phyloP scores from a whole-genome alignment of 495 filamentous ascomycete species.

The Podospora bellae-mahoneyi region DNA sequence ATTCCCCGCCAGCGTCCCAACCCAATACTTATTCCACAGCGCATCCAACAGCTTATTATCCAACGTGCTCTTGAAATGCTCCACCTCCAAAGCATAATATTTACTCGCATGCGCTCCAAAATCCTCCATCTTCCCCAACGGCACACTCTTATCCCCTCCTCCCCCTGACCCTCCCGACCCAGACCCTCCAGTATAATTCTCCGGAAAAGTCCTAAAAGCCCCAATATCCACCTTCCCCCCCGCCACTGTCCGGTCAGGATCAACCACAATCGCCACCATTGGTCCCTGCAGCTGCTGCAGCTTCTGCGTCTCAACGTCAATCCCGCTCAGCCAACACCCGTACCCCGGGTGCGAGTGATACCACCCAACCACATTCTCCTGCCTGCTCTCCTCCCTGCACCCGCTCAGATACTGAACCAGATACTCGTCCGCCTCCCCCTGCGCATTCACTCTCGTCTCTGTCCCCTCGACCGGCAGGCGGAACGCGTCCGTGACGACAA shows the following conservation, averaged over 20 bases:
- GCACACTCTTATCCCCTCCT: conserved; percentile 67
- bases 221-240: conserved; percentile 96
- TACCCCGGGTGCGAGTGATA: conserved; percentile 98
- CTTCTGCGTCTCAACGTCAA: conserved; percentile 85
- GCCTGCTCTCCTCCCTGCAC: conserved; percentile 69
- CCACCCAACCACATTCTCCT: conserved; percentile 95
- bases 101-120: conserved; percentile 87
- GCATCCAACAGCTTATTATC: conserved; percentile 80
- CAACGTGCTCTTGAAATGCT: conserved; percentile 88
- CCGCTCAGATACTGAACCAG: conserved; percentile 79
- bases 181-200: conserved; percentile 54
- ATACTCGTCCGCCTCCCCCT: conserved; percentile 94
- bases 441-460: conserved; percentile 94
- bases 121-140: conserved; percentile 87
- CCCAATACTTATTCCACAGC: conserved; percentile 99
- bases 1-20: conserved; percentile 92
- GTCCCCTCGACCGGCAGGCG: conserved; percentile 95
- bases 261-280: conserved; percentile 94
- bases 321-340: conserved; percentile 96
- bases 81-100: conserved; percentile 89
- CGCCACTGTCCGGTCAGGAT: conserved; percentile 93
- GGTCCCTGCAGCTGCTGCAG: conserved; percentile 84
- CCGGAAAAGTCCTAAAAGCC: conserved; percentile 88
- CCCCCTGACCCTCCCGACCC: background rate
- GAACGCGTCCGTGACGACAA: conserved; percentile 93